Base-by-base conservation (phyloP, 2,329 filamentous ascomycete species). In the Proliferodiscus dingleyae region DNA sequence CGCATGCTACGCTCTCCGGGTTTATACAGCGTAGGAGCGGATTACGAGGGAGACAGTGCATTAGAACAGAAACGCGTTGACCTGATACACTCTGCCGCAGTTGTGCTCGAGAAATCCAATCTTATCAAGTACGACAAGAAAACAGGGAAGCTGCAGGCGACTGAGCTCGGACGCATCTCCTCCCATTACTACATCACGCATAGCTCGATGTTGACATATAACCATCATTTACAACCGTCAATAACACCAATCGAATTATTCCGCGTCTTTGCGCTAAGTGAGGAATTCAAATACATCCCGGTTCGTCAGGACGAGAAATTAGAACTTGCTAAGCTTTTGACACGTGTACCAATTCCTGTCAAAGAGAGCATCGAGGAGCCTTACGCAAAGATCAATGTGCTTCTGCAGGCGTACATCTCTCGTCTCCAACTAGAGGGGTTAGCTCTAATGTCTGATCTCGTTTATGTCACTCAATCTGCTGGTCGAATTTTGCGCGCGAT, bases 111-210 rank as follows among this genome's bases (percentile, higher is more conserved):
- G 60, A 93, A 87, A 62, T 89, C 89, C 2, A 89, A 85, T 50
- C 77, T 98, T 6, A 76, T 95, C 66, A 96, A 95, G 61, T 98
- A 98, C 61, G 93, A 98, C 60, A 93, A 94, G 66, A 93, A 93
- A 68, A 83, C 84, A 1, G 93, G 94, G 21, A 87, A 83, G 59
- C 68, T 98, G 24, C 89, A 95, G 66, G 80, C 87, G 3, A 98
- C 93, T 0, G 93, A 98, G 65, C 82, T 98, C 44, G 93, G 94
- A 42, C 84, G 93, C 33, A 94, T 98, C 56, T 87, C 94, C 5
- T 97, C 91, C 11, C 93, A 98, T 66, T 98, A 98, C 72, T 98
- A 98, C 71, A 96, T 98, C 61, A 93, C 89, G 0, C 83, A 95
- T 66, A 88, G 81, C 56, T 97, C 91, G 11, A 98, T 98, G 93